phyloP scores from a whole-genome alignment of 352 stramenopile species.

The Blastocystis sp. region DNA sequence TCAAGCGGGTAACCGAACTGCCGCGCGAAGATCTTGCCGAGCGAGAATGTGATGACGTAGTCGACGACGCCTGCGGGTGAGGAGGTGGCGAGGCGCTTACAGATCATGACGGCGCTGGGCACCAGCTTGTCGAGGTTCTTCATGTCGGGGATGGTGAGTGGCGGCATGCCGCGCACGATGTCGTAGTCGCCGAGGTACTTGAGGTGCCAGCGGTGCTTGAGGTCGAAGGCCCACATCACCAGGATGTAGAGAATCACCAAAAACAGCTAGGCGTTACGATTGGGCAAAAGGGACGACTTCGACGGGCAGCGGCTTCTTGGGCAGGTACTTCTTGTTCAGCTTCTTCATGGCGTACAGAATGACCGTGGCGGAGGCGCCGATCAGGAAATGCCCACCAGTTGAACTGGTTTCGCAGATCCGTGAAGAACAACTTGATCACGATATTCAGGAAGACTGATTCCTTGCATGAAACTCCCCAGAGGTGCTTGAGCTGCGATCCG shows the following conservation, averaged over 20 bases:
- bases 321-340: slow-evolving; percentile 66
- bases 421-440: slow-evolving; percentile 55
- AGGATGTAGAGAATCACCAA: slow-evolving; percentile 68
- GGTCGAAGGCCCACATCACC: slow-evolving; percentile 63
- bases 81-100: neutral
- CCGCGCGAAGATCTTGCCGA: slow-evolving; percentile 70
- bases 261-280: slow-evolving; percentile 67
- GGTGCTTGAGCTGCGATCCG: slow-evolving; percentile 71
- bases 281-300: neutral
- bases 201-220: slow-evolving; percentile 66
- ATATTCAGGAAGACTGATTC: slow-evolving; percentile 54
- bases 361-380: slow-evolving; percentile 34
- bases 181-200: slow-evolving; percentile 67
- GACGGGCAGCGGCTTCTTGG: slow-evolving; percentile 56
- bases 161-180: slow-evolving; percentile 46
- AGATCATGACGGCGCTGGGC: slow-evolving; percentile 59
- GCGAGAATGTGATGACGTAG: slow-evolving; percentile 70
- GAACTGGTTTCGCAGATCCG: slow-evolving; percentile 26
- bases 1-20: slow-evolving; percentile 65
- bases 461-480: slow-evolving; percentile 66
- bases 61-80: slow-evolving; percentile 57
- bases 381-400: slow-evolving; percentile 68
- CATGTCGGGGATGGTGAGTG: slow-evolving; percentile 28
- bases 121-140: slow-evolving; percentile 14
- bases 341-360: slow-evolving; percentile 67